Conservation (phyloP, 345 rosid species). For the Capsella bursapastoris region DNA sequence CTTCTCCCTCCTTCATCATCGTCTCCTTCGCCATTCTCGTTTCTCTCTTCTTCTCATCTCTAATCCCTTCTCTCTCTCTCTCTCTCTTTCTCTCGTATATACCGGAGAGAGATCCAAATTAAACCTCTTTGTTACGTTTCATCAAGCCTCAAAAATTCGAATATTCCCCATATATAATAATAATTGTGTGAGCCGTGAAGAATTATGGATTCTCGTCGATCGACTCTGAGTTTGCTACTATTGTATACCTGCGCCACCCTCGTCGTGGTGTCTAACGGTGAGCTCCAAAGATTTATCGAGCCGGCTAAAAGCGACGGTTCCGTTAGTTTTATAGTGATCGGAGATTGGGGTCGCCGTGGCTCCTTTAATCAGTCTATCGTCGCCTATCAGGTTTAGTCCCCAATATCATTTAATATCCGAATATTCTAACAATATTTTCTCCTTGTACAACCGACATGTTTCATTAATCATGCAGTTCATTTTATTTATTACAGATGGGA, state of each 20-base stretch:
- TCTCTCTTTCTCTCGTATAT: conserved; percentile 11
- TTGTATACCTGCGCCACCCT: conserved; percentile 18
- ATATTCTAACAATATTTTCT: conserved; percentile 32
- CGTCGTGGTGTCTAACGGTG: conserved; percentile 39
- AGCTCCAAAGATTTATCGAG: conserved; percentile 61
- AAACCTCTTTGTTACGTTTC: not conserved
- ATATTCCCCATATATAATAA: too few relatives aligned
- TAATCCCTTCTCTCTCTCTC: conserved; percentile 4
- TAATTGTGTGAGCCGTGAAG: not conserved
- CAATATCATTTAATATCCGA: not conserved
- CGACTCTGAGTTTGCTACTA: conserved; percentile 29
- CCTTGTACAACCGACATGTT: conserved; percentile 1
- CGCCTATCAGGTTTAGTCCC: conserved; percentile 59
- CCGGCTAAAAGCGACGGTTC: conserved; percentile 58
- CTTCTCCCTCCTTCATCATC: conserved; percentile 33
- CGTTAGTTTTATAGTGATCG: conserved; percentile 64
- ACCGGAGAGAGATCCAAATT: not conserved
- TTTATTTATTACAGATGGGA: conserved; percentile 65
- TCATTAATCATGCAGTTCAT: not conserved
- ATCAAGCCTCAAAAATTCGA: not conserved
- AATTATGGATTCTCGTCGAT: conserved; percentile 30
- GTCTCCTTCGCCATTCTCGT: conserved; percentile 13
- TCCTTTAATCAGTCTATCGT: conserved; percentile 68
- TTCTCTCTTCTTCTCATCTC: conserved; percentile 1
- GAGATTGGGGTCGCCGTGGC: conserved; percentile 94